Conservation (phyloP, 148 eudicot species). For the Persicaria tinctoria region DNA sequence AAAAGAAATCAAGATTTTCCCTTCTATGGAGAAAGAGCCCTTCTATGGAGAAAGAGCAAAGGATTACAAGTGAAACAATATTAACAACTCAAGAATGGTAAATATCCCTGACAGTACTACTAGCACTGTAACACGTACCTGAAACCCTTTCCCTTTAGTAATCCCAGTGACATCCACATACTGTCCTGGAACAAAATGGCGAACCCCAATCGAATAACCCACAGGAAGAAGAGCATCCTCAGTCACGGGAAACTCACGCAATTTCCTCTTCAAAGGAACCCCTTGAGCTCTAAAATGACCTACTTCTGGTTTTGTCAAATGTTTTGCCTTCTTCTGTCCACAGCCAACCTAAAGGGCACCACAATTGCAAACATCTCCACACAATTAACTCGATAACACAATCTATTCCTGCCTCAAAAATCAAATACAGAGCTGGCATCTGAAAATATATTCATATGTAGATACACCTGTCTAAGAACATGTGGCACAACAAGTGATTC, state of each 20-base stretch:
- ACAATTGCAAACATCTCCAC: slow-evolving; percentile 19
- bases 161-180: slow-evolving; percentile 87
- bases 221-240: slow-evolving; percentile 89
- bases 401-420: background rate
- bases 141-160: slow-evolving; percentile 95
- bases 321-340: slow-evolving; percentile 87
- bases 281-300: slow-evolving; percentile 99
- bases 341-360: slow-evolving; percentile 74
- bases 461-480: background rate
- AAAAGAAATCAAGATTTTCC: no score
- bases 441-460: background rate
- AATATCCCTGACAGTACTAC: background rate
- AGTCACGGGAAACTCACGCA: slow-evolving; percentile 89
- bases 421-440: background rate
- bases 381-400: slow-evolving; percentile 19
- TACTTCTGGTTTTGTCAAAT: slow-evolving; percentile 82
- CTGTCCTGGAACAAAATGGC: slow-evolving; percentile 97
- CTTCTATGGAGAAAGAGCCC: background rate
- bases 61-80: background rate
- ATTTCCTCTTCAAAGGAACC: slow-evolving; percentile 90
- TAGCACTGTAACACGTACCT: slow-evolving; percentile 32
- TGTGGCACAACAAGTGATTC: background rate
- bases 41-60: background rate
- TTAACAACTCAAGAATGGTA: slow-evolving; percentile 12
- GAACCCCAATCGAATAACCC: slow-evolving; percentile 68